Base-by-base conservation (phyloP, 495 filamentous ascomycete genomes). In the Aspergillus funiculosus region DNA sequence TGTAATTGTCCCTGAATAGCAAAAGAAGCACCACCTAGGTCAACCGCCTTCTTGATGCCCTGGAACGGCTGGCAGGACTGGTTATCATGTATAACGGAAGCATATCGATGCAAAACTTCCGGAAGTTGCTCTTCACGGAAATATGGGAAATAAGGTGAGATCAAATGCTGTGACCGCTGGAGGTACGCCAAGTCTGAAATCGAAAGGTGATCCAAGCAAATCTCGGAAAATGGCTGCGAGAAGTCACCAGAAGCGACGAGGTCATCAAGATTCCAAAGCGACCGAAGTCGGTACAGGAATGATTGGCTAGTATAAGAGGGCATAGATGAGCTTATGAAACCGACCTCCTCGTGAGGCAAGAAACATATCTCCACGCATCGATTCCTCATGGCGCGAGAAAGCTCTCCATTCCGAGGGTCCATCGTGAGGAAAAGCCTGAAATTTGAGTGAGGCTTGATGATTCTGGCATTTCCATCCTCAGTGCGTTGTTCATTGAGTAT, bases 361-460 rank as follows among this genome's bases (percentile, higher is more conserved):
- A 99, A 72, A 52, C 81, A 94, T 5, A 99, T 82, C 63, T 99
- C 94, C 39, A 95, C 74, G 44, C 88, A 86, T 58, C 94, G 78
- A 62, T 99, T 99, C 41, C 94, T 77, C 94, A 99, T 97, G 3
- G 94, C 94, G 44, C 91, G 76, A 6, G 94, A 97, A 18, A 99
- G 73, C 59, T 99, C 94, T 7, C 94, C 94, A 63, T 95, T 83
- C 18, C 81, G 81, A 32, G 94, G 83, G 62, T 99, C 91, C 73
- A 95, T 86, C 2, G 90, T 97, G 51, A 99, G 63, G 65, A 99
- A 97, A 8, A 99, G 74, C 43, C 94, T 78, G 63, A 97, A 99
- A 35, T 86, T 78, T 0, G 85, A 78, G 71, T 96, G 90, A 2
- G 91, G 88, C 39, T 67, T 76, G 30, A 99, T 77, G 19, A 92